Percentiles rank a stretch among this genome's conserved stretches.
phyloP scores from a whole-genome alignment of 2,329 filamentous ascomycete species.

The Bipolaris victoriae region DNA sequence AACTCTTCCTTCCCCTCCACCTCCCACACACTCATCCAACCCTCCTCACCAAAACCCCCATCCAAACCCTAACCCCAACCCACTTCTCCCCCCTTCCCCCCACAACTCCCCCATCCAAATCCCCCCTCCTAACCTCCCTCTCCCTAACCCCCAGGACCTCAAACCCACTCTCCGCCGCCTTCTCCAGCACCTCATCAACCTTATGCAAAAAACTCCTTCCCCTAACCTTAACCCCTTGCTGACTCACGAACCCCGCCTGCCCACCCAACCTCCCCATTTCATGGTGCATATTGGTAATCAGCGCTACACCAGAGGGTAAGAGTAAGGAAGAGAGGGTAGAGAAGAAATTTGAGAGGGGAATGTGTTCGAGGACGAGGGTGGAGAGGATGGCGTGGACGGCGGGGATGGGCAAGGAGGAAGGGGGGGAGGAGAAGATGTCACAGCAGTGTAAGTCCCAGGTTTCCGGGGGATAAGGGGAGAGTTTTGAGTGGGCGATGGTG shows the following conservation, averaged over 20 bases:
- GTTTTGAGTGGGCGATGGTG: slow-evolving; percentile 55
- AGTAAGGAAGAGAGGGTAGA: slow-evolving; percentile 53
- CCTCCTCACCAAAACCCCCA: slow-evolving; percentile 41
- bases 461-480: slow-evolving; percentile 21
- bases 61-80: slow-evolving; percentile 51
- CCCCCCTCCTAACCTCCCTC: slow-evolving; percentile 36
- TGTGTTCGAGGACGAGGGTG: slow-evolving; percentile 70
- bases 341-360: slow-evolving; percentile 62
- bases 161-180: slow-evolving; percentile 50
- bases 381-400: slow-evolving; percentile 59
- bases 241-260: slow-evolving; percentile 67
- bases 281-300: slow-evolving; percentile 72
- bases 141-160: slow-evolving; percentile 38
- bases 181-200: slow-evolving; percentile 58
- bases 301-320: slow-evolving; percentile 55
- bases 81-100: slow-evolving; percentile 49
- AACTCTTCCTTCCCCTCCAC: background rate
- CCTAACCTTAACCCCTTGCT: slow-evolving; percentile 60
- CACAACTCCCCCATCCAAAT: slow-evolving; percentile 40
- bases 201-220: slow-evolving; percentile 65
- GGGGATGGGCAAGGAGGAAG: slow-evolving; percentile 2
- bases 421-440: slow-evolving; percentile 40
- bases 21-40: background rate
- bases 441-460: slow-evolving; percentile 29
- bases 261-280: slow-evolving; percentile 64